Percentiles rank a stretch among this genome's conserved stretches.
Conservation (phyloP, 345 rosid genomes). For the Heritiera littoralis region DNA sequence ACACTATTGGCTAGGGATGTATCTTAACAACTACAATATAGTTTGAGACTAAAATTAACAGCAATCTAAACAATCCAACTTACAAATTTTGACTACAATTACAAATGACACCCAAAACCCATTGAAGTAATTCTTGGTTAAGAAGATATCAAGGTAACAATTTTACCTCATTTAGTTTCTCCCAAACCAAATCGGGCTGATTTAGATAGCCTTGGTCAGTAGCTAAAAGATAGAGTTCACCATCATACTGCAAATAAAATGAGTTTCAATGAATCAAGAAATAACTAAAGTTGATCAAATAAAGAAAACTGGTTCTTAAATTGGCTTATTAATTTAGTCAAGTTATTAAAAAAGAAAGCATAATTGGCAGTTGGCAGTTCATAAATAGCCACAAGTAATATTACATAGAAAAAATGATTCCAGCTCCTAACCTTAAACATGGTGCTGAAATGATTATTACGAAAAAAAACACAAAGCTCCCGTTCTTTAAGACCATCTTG, state of each 20-base stretch:
- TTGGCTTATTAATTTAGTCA: conserved; percentile 10
- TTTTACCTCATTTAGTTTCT: conserved; percentile 90
- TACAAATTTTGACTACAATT: not conserved
- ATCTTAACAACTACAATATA: not conserved
- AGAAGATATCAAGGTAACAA: conserved; percentile 11
- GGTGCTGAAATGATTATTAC: conserved; percentile 98
- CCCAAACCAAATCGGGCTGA: conserved; percentile 98
- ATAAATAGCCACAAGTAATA: not conserved
- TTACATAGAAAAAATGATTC: conserved; percentile 11
- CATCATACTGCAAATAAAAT: conserved; percentile 68
- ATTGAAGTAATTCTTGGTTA: not conserved
- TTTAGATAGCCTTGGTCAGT: conserved; percentile 96
- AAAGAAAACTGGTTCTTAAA: conserved; percentile 3
- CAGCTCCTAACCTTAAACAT: conserved; percentile 84
- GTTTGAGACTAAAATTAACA: not conserved
- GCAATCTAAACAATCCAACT: not conserved
- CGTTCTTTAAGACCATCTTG: conserved; percentile 94
- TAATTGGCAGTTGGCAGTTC: conserved; percentile 18
- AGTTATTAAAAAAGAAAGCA: not conserved
- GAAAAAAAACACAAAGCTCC: conserved; percentile 93
- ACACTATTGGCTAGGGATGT: not conserved
- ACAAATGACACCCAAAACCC: conserved; percentile 12
- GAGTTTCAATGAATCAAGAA: not conserved
- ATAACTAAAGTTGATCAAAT: not conserved
- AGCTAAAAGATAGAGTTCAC: conserved; percentile 94